Percentiles rank a stretch among this genome's conserved stretches.
These are phyloP conservation scores for Tylopilus rubrobrunneus DNA, from an alignment of 768 basidiomycete genomes.

Conservation along the genomic window DNA sequence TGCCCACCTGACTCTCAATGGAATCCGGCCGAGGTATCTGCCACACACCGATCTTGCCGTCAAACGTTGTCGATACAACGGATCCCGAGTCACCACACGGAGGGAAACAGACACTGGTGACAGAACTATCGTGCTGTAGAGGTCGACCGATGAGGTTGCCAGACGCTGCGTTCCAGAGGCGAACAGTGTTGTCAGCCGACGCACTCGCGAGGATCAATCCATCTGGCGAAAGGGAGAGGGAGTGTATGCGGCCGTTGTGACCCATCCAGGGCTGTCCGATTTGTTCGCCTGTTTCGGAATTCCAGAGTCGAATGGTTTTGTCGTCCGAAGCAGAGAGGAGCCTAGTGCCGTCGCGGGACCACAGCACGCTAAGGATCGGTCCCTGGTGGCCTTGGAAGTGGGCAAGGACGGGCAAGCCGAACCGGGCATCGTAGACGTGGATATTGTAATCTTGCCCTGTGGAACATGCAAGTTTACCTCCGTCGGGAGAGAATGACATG, in stretches of 20 bases:
- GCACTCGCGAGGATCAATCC: conserved; percentile 9
- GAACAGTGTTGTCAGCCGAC: background rate
- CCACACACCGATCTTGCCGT: no score
- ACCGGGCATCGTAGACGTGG: background rate
- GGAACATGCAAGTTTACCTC: conserved; percentile 1
- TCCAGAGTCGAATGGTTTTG: conserved; percentile 12
- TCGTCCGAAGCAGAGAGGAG: conserved; percentile 2
- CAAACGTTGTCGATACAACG: background rate
- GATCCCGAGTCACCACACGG: background rate
- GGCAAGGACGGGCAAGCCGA: background rate
- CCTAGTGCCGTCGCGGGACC: conserved; percentile 1
- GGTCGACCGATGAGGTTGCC: background rate
- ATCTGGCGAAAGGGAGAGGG: background rate
- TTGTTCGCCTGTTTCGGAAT: background rate
- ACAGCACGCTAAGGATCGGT: background rate
- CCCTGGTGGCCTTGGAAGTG: no score
- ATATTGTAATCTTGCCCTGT: accelerated
- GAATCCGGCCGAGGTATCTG: no score
- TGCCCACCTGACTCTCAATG: no score
- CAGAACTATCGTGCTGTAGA: background rate
- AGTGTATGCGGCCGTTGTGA: background rate
- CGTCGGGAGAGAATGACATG: background rate
- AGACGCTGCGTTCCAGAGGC: conserved; percentile 7
- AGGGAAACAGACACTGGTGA: background rate
- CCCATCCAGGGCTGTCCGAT: background rate